Evolutionary conservation across 2,329 filamentous ascomycete genomes (phyloP), one percentile per base, ranked within the genome.

Genomic region (Pseudogymnoascus sp.): DNA sequence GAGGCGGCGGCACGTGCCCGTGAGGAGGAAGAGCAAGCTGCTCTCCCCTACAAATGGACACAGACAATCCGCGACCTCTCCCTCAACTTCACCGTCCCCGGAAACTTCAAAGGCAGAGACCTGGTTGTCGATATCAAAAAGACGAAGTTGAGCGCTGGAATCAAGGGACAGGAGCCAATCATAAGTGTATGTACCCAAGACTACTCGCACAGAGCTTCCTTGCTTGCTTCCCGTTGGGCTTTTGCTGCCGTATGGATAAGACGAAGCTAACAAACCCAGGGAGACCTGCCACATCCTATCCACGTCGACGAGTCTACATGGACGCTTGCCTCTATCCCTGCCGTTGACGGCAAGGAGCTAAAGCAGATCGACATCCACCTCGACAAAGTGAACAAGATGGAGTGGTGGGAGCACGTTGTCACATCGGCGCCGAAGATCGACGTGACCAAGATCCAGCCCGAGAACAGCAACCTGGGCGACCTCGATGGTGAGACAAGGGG

Each of bases 391-490:
- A 96, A 97, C 82, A 95, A 97, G 82, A 89, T 96, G 86, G 90
- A 97, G 78, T 99, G 95, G 95, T 99, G 95, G 95, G 79, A 91
- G 33, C 92, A 97, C 77, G 91, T 97, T 40, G 84, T 97, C 37
- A 96, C 88, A 7, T 78, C 80, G 6, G 93, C 93, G 3, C 95
- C 95, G 67, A 90, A 88, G 77, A 96, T 99, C 77, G 95, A 99
- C 78, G 91, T 96, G 37, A 88, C 88, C 71, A 97, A 96, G 81
- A 97, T 99, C 77, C 85, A 88, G 74, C 95, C 95, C 21, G 95
- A 97, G 78, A 93, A 89, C 74, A 93, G 88, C 74, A 96, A 92
- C 76, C 82, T 99, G 72, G 88, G 89, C 64, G 95, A 99, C 75
- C 80, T 99, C 69, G 93, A 97, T 73, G 95, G 95, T 65, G 90